Conservation (phyloP, 768 basidiomycete genomes). For the Lentinus tigrinus region DNA sequence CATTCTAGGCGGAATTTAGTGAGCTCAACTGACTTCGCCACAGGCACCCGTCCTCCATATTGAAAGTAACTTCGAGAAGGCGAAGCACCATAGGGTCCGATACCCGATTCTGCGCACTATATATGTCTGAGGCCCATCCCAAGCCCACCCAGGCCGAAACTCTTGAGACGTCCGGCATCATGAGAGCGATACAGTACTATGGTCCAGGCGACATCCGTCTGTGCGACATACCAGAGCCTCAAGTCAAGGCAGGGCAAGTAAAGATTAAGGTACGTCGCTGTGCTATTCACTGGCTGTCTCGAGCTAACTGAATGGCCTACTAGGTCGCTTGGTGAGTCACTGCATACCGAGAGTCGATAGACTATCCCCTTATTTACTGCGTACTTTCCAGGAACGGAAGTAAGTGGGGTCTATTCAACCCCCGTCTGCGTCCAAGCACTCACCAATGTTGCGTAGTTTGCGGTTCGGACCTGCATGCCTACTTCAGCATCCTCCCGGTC, state of each 20-base stretch:
- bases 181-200: constrained; percentile 48
- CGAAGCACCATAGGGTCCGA: too few species aligned
- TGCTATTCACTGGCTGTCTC: too few species aligned
- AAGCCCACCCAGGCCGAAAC: too few species aligned
- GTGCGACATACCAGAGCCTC: constrained; percentile 41
- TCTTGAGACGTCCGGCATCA: constrained; percentile 8
- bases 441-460: constrained; percentile 33
- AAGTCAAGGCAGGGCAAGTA: constrained; percentile 36
- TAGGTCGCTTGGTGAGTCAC: constrained; percentile 11
- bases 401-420: neutral
- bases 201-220: constrained; percentile 43
- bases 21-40: too few species aligned
- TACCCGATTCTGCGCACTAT: too few species aligned
- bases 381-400: constrained; percentile 16
- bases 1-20: too few species aligned
- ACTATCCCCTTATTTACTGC: neutral
- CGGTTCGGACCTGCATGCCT: constrained; percentile 50
- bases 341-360: neutral
- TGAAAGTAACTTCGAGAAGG: too few species aligned
- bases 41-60: too few species aligned
- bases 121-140: too few species aligned
- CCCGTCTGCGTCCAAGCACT: neutral
- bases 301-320: neutral
- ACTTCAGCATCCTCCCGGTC: constrained; percentile 26
- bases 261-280: constrained; percentile 41